Base-by-base conservation (phyloP, 495 filamentous ascomycete genomes). In the Tuber magnatum region DNA sequence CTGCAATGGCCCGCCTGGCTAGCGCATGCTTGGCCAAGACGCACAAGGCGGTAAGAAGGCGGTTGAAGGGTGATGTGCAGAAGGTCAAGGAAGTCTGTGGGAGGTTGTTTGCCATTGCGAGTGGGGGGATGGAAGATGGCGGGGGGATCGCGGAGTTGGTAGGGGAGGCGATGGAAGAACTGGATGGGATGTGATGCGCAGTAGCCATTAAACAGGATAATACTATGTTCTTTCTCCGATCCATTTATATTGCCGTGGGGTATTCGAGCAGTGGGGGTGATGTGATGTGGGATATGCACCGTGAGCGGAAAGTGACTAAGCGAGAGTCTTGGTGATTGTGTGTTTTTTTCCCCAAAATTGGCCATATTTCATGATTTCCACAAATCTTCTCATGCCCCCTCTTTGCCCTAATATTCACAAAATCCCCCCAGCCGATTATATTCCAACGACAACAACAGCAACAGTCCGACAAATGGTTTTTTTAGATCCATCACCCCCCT, bases 1-100 rank as follows among this genome's bases (percentile, higher is more conserved):
- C 86, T 5, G 87, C 86, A 7, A 83, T 84, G 20, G 80, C 88
- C 51, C 87, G 88, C 79, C 83, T 90, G 0, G 85, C 85, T 9
- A 82, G 85, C 12, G 83, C 86, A 40, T 77, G 89, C 68, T 72
- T 90, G 72, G 83, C 71, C 3, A 85, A 85, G 61, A 83, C 86
- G 43, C 84, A 84, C n/a, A 83, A 79, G 5, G 85, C 84, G 1
- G 77, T 86, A 80, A 82, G 80, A 74, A 86, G 81, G 74, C 78
- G 86, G n/a, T 43, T 84, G 82, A 41, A 79, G 75, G 20, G 82
- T 82, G 80, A 74, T 86, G 78, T 80, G 76, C 71, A 61, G 74
- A 72, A 82, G 70, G 73, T 72, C 69, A 14, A 75, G 75, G 28
- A 73, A 65, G 73, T 71, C 5, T 76, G 76, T 44, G n/a, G 75